Evolutionary conservation across 2,329 filamentous ascomycete species (phyloP).

Genomic region (Penicillium concentricum): DNA sequence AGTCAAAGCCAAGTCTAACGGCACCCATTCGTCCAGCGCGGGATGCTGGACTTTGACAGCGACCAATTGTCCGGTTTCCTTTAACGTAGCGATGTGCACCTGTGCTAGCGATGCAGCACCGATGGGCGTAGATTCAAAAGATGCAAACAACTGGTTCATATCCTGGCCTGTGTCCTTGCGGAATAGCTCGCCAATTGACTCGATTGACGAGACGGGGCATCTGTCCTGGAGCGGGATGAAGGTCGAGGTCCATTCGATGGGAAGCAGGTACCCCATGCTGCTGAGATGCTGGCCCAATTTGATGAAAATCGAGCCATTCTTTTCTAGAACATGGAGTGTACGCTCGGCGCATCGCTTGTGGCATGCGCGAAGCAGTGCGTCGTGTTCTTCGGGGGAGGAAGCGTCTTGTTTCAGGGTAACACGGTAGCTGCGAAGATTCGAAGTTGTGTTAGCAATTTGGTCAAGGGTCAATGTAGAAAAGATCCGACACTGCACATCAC

Average conservation of each 20-base stretch:
- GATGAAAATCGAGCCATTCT: conserved; percentile 97
- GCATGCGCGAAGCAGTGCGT: conserved; percentile 72
- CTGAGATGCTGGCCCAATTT: conserved; percentile 96
- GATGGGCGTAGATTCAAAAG: conserved; percentile 77
- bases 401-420: conserved; percentile 71
- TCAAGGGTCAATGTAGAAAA: background rate
- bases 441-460: conserved; percentile 7
- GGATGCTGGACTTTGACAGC: conserved; percentile 98
- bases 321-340: conserved; percentile 82
- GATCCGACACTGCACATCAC: conserved; percentile 26
- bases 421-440: conserved; percentile 66
- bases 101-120: conserved; percentile 93
- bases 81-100: conserved; percentile 83
- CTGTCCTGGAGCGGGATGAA: conserved; percentile 95
- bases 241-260: conserved; percentile 87
- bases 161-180: conserved; percentile 74
- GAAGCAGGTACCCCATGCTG: conserved; percentile 92
- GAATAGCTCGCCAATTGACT: conserved; percentile 86
- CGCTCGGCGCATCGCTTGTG: conserved; percentile 90
- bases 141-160: conserved; percentile 79
- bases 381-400: conserved; percentile 63
- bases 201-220: conserved; percentile 87
- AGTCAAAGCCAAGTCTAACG: conserved; percentile 81
- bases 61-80: conserved; percentile 78
- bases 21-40: conserved; percentile 81